phyloP scores from a whole-genome alignment of 768 basidiomycete species.

The Boletus tylopilopsis region DNA sequence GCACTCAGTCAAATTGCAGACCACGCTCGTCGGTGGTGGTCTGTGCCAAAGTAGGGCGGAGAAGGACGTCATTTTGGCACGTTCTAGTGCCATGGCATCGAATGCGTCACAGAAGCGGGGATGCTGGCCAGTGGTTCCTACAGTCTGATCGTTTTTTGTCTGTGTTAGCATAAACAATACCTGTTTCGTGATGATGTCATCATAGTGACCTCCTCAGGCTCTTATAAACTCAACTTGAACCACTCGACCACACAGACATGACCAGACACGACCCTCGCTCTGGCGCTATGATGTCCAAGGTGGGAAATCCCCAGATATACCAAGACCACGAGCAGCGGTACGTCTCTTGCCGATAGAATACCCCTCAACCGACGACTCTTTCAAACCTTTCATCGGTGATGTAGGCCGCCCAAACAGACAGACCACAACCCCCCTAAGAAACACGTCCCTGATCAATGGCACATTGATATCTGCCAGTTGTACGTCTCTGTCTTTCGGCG shows the following conservation, averaged over 20 bases:
- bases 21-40: slow-evolving; percentile 23
- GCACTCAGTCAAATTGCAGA: slow-evolving; percentile 36
- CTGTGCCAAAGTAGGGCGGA: slow-evolving; percentile 36
- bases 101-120: slow-evolving; percentile 13
- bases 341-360: slow-evolving; percentile 8
- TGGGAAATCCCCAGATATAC: slow-evolving; percentile 47
- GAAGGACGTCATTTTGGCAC: slow-evolving; percentile 20
- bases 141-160: slow-evolving; percentile 3
- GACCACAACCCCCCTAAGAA: slow-evolving; percentile 24
- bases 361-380: not conserved
- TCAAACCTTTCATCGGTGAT: not conserved
- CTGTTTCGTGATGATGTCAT: slow-evolving; percentile 15
- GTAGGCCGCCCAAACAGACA: slow-evolving; percentile 23
- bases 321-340: slow-evolving; percentile 48
- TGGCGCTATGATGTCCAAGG: slow-evolving; percentile 47
- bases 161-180: too few species aligned
- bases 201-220: not conserved
- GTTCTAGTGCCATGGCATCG: slow-evolving; percentile 32
- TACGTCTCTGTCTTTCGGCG: not conserved
- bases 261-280: slow-evolving; percentile 16
- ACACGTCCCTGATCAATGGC: slow-evolving; percentile 33
- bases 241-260: slow-evolving; percentile 12
- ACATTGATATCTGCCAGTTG: slow-evolving; percentile 35
- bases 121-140: slow-evolving; percentile 33
- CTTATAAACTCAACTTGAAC: not conserved